phyloP scores from a whole-genome alignment of 116 monocot genomes.

The Papilionanthe hybrid region DNA sequence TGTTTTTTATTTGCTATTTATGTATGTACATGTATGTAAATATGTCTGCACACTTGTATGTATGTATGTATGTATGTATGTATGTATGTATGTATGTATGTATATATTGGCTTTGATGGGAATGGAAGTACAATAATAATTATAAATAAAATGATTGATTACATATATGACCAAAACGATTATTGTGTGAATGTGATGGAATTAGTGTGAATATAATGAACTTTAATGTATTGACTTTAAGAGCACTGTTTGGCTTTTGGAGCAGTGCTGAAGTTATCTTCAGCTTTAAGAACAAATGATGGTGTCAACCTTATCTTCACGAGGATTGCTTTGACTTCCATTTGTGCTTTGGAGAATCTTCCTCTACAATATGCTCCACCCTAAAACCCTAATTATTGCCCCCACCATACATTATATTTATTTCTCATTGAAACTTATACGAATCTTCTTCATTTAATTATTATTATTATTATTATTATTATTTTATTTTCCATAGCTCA shows the following conservation, averaged over 20 bases:
- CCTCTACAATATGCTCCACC: not conserved
- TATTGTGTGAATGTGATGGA: not conserved
- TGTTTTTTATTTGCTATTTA: too few relatives aligned
- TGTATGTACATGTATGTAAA: too few relatives aligned
- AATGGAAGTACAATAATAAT: not conserved
- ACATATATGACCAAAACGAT: not conserved
- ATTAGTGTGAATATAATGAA: not conserved
- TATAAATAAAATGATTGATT: not conserved
- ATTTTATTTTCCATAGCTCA: not conserved
- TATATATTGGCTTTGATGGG: too few relatives aligned
- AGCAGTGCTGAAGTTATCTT: not conserved
- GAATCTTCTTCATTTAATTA: too few relatives aligned
- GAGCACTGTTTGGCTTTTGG: slow-evolving; percentile 6
- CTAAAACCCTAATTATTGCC: not conserved
- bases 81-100: too few relatives aligned
- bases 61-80: too few relatives aligned
- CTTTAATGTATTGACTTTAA: not conserved
- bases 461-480: too few relatives aligned
- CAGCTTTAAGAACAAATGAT: slow-evolving; percentile 5
- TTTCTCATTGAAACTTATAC: too few relatives aligned
- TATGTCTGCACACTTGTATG: too few relatives aligned
- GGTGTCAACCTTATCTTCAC: slow-evolving; percentile 5
- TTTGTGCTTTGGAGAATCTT: slow-evolving; percentile 2
- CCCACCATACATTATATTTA: not conserved
- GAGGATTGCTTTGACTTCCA: not conserved